Evolutionary conservation across 1,284 basidiomycete species (phyloP).

Genomic region (Moniliella sp.): DNA sequence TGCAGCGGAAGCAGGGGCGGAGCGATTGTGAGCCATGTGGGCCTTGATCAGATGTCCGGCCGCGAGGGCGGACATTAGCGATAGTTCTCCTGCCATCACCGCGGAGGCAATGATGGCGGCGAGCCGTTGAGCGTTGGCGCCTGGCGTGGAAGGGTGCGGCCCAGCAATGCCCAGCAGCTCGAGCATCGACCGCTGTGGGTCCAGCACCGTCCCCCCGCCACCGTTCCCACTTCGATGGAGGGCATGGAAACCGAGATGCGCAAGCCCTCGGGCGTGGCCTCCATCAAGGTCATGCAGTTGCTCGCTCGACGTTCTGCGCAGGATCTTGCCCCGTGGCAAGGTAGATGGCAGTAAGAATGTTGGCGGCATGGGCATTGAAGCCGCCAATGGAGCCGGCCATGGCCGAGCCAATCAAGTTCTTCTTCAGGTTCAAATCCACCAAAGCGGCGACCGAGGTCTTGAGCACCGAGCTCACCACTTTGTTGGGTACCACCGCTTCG

Average conservation of each 20-base stretch:
- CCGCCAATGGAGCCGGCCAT: conserved; percentile 97
- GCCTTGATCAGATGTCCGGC: conserved; percentile 31
- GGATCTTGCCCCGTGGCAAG: conserved; percentile 95
- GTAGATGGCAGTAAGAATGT: conserved; percentile 82
- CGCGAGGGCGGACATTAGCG: conserved; percentile 26
- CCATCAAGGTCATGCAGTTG: conserved; percentile 96
- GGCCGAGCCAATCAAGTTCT: conserved; percentile 87
- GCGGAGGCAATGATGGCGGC: conserved; percentile 29
- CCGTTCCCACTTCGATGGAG: conserved; percentile 42
- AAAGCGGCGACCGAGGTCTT: conserved; percentile 83
- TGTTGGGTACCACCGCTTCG: conserved; percentile 75
- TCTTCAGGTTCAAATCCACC: conserved; percentile 83
- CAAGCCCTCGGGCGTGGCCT: conserved; percentile 66
- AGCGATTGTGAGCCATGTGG: conserved; percentile 33
- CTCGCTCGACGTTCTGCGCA: conserved; percentile 93
- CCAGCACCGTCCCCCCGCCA: conserved; percentile 58
- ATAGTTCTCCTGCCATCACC: conserved; percentile 33
- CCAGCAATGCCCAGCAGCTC: conserved; percentile 30
- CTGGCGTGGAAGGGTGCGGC: conserved; percentile 19
- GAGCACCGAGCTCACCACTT: conserved; percentile 65
- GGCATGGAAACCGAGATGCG: conserved; percentile 38
- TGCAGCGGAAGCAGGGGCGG: conserved; percentile 19
- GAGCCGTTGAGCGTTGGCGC: conserved; percentile 29
- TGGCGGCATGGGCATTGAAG: conserved; percentile 95
- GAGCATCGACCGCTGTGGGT: conserved; percentile 27